Evolutionary conservation across 1,284 basidiomycete genomes (phyloP).

Genomic region (Polyporus tsugae): DNA sequence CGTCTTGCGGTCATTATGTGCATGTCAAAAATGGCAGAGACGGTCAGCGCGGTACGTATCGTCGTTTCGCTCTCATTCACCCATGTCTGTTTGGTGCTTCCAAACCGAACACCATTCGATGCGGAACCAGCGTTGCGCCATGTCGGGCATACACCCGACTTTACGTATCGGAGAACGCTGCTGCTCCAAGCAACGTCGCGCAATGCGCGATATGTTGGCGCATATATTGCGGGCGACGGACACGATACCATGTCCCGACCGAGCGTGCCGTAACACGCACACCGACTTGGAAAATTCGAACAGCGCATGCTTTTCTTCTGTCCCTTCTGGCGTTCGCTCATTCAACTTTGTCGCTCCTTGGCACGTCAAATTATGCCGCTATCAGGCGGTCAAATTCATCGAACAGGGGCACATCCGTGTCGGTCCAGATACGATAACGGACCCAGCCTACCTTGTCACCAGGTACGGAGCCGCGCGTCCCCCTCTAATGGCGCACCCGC

Average conservation of each 20-base stretch:
- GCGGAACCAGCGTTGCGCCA: background rate
- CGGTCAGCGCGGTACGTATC: constrained; percentile 88
- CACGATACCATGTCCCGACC: background rate
- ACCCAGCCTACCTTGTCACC: constrained; percentile 97
- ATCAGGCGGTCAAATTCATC: constrained; percentile 93
- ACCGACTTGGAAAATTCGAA: background rate
- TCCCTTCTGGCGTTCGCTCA: background rate
- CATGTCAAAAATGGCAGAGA: constrained; percentile 94
- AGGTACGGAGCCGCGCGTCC: constrained; percentile 53
- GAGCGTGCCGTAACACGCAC: background rate
- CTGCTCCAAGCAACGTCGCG: background rate
- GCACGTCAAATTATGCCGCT: background rate
- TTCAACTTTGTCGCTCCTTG: background rate
- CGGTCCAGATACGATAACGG: constrained; percentile 94
- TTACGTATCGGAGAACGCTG: background rate
- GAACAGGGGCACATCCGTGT: constrained; percentile 99
- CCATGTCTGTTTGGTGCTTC: constrained; percentile 12
- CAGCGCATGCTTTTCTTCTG: background rate
- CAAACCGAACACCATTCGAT: background rate
- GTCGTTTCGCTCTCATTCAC: background rate
- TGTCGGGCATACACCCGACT: background rate
- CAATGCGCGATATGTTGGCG: background rate
- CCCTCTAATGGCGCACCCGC: background rate
- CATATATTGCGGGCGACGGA: background rate
- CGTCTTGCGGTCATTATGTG: constrained; percentile 94